A percentile compares a stretch with the other conserved stretches of the same genome.
These are phyloP conservation scores for Tolypocladium tundrense DNA, from an alignment of 2,329 filamentous ascomycete genomes.

Conservation along the genomic window DNA sequence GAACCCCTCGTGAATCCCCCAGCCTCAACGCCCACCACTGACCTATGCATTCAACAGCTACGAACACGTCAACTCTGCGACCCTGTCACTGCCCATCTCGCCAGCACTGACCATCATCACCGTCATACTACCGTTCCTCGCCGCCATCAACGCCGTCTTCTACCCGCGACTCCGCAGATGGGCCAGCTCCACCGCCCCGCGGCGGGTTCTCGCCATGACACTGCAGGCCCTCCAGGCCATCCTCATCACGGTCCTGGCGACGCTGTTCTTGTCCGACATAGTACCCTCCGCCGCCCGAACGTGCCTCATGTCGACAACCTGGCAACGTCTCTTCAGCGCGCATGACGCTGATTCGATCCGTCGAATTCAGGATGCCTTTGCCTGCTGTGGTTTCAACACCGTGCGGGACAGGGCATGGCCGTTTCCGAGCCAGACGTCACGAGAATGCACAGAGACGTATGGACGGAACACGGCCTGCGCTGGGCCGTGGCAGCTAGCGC, in stretches of 20 bases:
- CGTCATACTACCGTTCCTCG: too few species aligned
- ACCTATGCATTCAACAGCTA: too few species aligned
- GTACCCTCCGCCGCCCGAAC: slow-evolving; percentile 3
- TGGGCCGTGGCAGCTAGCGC: slow-evolving; percentile 32
- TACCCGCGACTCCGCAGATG: too few species aligned
- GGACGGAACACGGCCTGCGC: slow-evolving; percentile 34
- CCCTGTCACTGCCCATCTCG: too few species aligned
- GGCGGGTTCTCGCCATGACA: not conserved
- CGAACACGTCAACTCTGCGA: too few species aligned
- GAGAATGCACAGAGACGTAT: slow-evolving; percentile 31
- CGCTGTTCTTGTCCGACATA: slow-evolving; percentile 8
- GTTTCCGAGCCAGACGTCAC: slow-evolving; percentile 27
- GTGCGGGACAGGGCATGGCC: slow-evolving; percentile 49
- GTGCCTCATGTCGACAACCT: slow-evolving; percentile 9
- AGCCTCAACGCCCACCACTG: too few species aligned
- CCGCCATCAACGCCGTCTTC: too few species aligned
- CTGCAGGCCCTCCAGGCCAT: slow-evolving; percentile 6
- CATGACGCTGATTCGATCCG: slow-evolving; percentile 40
- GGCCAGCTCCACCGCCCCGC: too few species aligned
- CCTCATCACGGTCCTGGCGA: slow-evolving; percentile 5
- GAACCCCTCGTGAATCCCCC: too few species aligned
- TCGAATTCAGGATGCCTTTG: slow-evolving; percentile 49
- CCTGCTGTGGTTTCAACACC: slow-evolving; percentile 52
- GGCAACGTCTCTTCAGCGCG: slow-evolving; percentile 11
- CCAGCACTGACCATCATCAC: too few species aligned